These are phyloP conservation scores for Phytopythium kandeliae DNA, from an alignment of 352 stramenopile genomes.

Conservation along the genomic window DNA sequence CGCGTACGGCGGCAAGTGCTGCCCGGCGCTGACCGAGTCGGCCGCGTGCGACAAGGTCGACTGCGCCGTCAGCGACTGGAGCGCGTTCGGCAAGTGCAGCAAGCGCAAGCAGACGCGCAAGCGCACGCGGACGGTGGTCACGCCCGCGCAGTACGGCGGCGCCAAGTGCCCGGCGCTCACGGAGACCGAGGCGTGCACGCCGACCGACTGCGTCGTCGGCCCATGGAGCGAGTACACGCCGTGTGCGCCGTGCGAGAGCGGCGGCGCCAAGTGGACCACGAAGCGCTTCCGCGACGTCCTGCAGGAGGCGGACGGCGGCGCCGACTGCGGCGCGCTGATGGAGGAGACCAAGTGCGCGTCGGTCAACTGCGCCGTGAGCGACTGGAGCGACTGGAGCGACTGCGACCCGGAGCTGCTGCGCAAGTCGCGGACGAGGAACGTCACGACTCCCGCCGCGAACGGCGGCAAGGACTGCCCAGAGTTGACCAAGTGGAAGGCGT, in stretches of 20 bases:
- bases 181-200: constrained; percentile 26
- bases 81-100: constrained; percentile 30
- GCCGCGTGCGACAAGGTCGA: constrained; percentile 34
- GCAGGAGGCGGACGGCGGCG: constrained; percentile 30
- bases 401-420: constrained; percentile 20
- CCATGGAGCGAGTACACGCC: constrained; percentile 46
- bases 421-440: constrained; percentile 22
- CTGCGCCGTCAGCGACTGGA: constrained; percentile 41
- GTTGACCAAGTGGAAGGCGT: constrained; percentile 25
- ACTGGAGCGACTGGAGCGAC: constrained; percentile 27
- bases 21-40: constrained; percentile 26
- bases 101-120: constrained; percentile 26
- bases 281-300: constrained; percentile 34
- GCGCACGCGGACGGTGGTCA: constrained; percentile 29
- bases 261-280: constrained; percentile 11
- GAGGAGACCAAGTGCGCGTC: constrained; percentile 34
- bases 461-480: constrained; percentile 29
- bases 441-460: constrained; percentile 18
- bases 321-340: constrained; percentile 29
- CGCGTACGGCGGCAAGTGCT: constrained; percentile 31
- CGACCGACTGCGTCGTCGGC: constrained; percentile 36
- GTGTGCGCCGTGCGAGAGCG: constrained; percentile 18
- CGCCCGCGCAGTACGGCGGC: constrained; percentile 24
- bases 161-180: constrained; percentile 23
- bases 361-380: constrained; percentile 35